Conservation (phyloP, 306 rosid species). For the Canavalia gladiata region DNA sequence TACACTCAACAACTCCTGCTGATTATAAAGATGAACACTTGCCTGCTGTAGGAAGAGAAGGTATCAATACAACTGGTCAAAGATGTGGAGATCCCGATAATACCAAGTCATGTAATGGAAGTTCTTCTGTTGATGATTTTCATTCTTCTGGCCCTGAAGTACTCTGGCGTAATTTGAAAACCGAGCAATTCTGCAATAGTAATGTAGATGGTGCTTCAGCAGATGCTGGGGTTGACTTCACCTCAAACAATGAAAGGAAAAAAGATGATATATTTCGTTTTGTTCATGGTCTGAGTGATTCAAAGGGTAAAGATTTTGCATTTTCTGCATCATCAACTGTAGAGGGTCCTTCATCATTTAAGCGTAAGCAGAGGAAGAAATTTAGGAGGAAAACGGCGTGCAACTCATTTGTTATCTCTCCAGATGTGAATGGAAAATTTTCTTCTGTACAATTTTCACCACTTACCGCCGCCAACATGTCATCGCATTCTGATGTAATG, state of each 20-base stretch:
- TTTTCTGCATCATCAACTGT: constrained; percentile 69
- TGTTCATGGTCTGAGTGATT: constrained; percentile 55
- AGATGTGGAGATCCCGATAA: constrained; percentile 44
- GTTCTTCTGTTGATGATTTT: constrained; percentile 36
- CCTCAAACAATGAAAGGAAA: constrained; percentile 51
- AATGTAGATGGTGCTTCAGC: constrained; percentile 48
- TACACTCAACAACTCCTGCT: constrained; percentile 50
- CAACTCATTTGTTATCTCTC: constrained; percentile 55
- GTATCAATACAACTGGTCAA: constrained; percentile 42
- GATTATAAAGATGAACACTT: constrained; percentile 52
- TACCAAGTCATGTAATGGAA: constrained; percentile 37
- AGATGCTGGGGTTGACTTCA: constrained; percentile 52
- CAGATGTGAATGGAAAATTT: constrained; percentile 57
- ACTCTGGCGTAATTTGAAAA: constrained; percentile 53
- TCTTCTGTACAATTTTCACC: constrained; percentile 60
- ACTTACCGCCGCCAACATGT: constrained; percentile 44
- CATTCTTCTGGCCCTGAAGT: constrained; percentile 53
- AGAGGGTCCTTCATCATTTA: constrained; percentile 53
- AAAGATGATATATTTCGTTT: constrained; percentile 47
- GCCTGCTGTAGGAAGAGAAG: constrained; percentile 47
- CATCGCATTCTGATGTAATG: constrained; percentile 50
- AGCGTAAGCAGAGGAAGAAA: constrained; percentile 67
- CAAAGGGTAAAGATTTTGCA: constrained; percentile 57
- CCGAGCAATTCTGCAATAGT: constrained; percentile 48
- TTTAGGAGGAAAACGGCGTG: constrained; percentile 60